Conservation (phyloP, 1,139 yeast genomes). For the Eremothecium coryli region DNA sequence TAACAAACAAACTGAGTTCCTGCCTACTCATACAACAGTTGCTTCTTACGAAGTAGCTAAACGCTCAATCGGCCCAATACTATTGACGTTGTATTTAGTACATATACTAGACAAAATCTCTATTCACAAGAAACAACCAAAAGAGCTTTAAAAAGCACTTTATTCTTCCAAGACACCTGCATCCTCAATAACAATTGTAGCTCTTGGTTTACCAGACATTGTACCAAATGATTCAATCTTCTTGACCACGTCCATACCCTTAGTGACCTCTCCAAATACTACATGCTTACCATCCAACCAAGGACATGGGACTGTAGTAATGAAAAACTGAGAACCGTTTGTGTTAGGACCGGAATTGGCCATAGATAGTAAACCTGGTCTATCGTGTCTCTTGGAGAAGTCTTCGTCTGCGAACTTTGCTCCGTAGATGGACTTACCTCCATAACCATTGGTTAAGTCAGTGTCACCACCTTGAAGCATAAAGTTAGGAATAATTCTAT, state of each 20-base stretch:
- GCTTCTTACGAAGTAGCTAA: too few species aligned
- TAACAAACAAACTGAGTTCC: too few species aligned
- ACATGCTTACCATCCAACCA: conserved; percentile 99
- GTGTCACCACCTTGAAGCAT: conserved; percentile 99
- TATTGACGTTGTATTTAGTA: too few species aligned
- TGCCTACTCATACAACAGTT: too few species aligned
- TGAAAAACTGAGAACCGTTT: conserved; percentile 98
- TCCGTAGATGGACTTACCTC: conserved; percentile 99
- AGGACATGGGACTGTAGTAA: conserved; percentile 91
- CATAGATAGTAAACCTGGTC: conserved; percentile 95
- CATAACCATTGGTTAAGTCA: conserved; percentile 91
- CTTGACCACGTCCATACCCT: conserved; percentile 87
- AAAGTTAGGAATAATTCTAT: conserved; percentile 96
- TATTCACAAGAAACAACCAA: too few species aligned
- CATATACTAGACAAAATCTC: too few species aligned
- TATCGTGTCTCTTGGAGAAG: conserved; percentile 75
- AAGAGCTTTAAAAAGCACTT: too few species aligned
- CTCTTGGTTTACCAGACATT: conserved; percentile 69
- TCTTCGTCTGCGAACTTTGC: conserved; percentile 92
- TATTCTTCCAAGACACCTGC: conserved; percentile 58
- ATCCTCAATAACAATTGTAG: conserved; percentile 67
- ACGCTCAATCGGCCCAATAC: too few species aligned
- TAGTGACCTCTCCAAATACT: conserved; percentile 94
- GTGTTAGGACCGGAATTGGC: conserved; percentile 99
- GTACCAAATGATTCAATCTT: conserved; percentile 84